Percentiles rank a stretch among this genome's conserved stretches.
Conservation (phyloP, 1,284 basidiomycete species). For the Neonothopanus nambi region DNA sequence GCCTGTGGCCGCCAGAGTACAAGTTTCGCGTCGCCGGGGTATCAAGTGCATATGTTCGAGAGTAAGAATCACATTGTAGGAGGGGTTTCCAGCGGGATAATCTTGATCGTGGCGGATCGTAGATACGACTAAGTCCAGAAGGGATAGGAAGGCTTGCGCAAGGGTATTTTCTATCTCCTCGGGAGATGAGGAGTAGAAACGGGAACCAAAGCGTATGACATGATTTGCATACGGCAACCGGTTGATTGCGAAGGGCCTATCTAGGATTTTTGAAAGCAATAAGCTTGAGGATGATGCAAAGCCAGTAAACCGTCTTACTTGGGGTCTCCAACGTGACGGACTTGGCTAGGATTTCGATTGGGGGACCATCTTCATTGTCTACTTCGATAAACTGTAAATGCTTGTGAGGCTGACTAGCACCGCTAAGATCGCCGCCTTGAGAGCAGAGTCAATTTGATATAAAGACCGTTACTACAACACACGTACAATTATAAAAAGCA, state of each 20-base stretch:
- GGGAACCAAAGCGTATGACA: slow-evolving; percentile 62
- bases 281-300: not conserved
- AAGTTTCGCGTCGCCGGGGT: slow-evolving; percentile 65
- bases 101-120: slow-evolving; percentile 66
- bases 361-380: slow-evolving; percentile 60
- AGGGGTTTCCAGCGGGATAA: slow-evolving; percentile 62
- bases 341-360: slow-evolving; percentile 70
- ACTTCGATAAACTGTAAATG: slow-evolving; percentile 82
- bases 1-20: slow-evolving; percentile 50
- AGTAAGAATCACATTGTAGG: slow-evolving; percentile 85
- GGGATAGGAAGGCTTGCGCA: slow-evolving; percentile 65
- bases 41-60: slow-evolving; percentile 82
- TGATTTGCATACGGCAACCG: slow-evolving; percentile 80
- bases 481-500: slow-evolving; percentile 84
- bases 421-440: slow-evolving; percentile 75
- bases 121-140: slow-evolving; percentile 79
- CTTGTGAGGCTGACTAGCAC: slow-evolving; percentile 87
- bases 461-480: not conserved
- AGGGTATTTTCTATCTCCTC: slow-evolving; percentile 57
- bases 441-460: not conserved
- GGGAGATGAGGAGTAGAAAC: slow-evolving; percentile 44
- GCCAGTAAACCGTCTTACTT: slow-evolving; percentile 38
- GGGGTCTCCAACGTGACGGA: slow-evolving; percentile 57
- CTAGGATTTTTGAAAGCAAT: slow-evolving; percentile 37
- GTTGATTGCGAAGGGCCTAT: slow-evolving; percentile 69